Evolutionary conservation across 257 asterid species (phyloP).

Genomic region (Nicotiana attenuata): DNA sequence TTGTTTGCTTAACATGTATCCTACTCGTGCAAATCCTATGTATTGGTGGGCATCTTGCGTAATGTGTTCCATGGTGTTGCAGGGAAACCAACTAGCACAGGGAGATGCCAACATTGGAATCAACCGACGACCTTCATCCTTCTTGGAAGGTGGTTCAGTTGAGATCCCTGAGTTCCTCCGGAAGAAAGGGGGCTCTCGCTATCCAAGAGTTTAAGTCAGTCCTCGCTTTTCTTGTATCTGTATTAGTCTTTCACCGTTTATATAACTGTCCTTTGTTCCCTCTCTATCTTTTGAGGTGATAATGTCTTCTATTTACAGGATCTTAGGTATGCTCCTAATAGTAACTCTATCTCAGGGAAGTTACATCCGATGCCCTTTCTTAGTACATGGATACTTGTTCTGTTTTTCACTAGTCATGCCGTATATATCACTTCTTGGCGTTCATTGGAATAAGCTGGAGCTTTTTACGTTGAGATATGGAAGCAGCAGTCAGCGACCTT

Average conservation of each 20-base stretch:
- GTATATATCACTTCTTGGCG: not conserved
- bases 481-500: not conserved
- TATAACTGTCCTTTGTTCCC: not conserved
- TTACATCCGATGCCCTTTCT: not conserved
- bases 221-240: not conserved
- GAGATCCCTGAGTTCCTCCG: conserved; percentile 89
- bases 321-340: not conserved
- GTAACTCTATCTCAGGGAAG: not conserved
- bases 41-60: not conserved
- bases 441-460: not conserved
- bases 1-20: not conserved
- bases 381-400: not conserved
- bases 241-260: not conserved
- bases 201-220: conserved; percentile 63
- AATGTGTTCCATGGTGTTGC: conserved; percentile 13
- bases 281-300: not conserved
- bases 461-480: not conserved
- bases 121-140: conserved; percentile 63
- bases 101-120: conserved; percentile 54
- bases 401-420: not conserved
- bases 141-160: conserved; percentile 62
- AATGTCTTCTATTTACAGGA: not conserved
- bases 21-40: not conserved
- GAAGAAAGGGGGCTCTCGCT: conserved; percentile 86
- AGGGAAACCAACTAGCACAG: conserved; percentile 62